These are phyloP conservation scores for Hymenoscyphus salicellus DNA, from an alignment of 2,329 filamentous ascomycete species.

Conservation along the genomic window DNA sequence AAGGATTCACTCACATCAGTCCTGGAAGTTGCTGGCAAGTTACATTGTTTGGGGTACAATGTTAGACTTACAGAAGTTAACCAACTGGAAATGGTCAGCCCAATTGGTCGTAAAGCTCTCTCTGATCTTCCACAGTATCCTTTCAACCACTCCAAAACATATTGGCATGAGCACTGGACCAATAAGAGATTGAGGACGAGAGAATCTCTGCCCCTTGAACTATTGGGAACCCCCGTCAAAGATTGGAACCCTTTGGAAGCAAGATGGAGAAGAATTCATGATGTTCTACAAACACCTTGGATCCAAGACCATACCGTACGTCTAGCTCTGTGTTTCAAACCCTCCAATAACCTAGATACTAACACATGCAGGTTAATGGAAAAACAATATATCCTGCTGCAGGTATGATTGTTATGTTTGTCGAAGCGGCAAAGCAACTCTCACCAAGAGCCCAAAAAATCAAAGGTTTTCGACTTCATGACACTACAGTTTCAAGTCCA, in stretches of 20 bases:
- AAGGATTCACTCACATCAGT: constrained; percentile 28
- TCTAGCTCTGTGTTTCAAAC: too few species aligned
- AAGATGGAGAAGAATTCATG: constrained; percentile 23
- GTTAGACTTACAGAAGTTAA: too few species aligned
- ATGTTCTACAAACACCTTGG: constrained; percentile 35
- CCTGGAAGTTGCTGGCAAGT: constrained; percentile 42
- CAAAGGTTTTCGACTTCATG: too few species aligned
- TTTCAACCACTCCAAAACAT: constrained; percentile 5
- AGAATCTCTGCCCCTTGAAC: constrained; percentile 45
- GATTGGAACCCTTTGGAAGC: constrained; percentile 11
- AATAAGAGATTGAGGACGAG: constrained; percentile 25
- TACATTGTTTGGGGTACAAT: constrained; percentile 43
- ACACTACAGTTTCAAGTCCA: too few species aligned
- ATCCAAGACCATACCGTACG: constrained; percentile 17
- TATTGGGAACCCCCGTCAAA: constrained; percentile 41
- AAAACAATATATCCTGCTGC: constrained; percentile 29
- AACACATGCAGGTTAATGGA: constrained; percentile 8
- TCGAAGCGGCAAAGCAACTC: constrained; percentile 5
- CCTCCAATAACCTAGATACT: too few species aligned
- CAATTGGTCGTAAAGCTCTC: too few species aligned
- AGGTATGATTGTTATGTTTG: constrained; percentile 9
- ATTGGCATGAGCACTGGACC: constrained; percentile 10
- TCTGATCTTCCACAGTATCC: constrained; percentile 10
- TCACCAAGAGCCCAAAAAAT: too few species aligned
- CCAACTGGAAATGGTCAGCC: too few species aligned